Evolutionary conservation across 257 asterid genomes (phyloP), one percentile per base, ranked within the genome.

Genomic region (Solanum gandarillasii): DNA sequence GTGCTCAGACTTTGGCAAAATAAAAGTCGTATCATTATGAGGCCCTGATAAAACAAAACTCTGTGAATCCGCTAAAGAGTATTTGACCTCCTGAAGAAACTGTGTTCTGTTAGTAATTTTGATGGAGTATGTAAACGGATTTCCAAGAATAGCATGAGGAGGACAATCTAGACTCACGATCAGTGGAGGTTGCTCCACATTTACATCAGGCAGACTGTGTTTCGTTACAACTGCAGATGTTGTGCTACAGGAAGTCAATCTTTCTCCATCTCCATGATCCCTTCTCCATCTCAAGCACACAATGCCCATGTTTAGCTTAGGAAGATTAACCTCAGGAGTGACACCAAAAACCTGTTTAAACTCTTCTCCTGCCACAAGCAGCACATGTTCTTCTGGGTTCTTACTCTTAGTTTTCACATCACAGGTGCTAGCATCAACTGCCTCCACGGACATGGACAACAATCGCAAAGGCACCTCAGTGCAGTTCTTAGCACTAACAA

Each of bases 281-380:
- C 99, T 92, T 87, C 89, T 95, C 99, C 99, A 97, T 90, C 92
- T 94, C 91, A 97, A 90, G 89, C 91, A 86, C 82, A 97, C 91
- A 3, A 92, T 90, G 16, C 99, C 99, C 11, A 93, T 90, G 71
- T 89, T 91, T 89, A 97, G 89, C 52, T 90, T 91, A 27, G 87
- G 73, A 39, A 72, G 87, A 38, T 84, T 92, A 88, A 87, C 93
- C 88, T 86, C 93, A 12, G 99, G 98, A 87, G 91, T 89, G 88
- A 97, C 88, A 5, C 91, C 87, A 90, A 97, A 97, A 73, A 94
- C 95, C 93, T 97, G 95, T 94, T 93, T 97, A 89, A 95, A 97
- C 91, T 93, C 99, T 88, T 95, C 99, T 32, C 99, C 99, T 3
- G 99, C 98, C 88, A 91, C 95, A 83, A 96, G 94, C 87, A 91